phyloP scores from a whole-genome alignment of 495 filamentous ascomycete species.

The Podospora pseudocomata region DNA sequence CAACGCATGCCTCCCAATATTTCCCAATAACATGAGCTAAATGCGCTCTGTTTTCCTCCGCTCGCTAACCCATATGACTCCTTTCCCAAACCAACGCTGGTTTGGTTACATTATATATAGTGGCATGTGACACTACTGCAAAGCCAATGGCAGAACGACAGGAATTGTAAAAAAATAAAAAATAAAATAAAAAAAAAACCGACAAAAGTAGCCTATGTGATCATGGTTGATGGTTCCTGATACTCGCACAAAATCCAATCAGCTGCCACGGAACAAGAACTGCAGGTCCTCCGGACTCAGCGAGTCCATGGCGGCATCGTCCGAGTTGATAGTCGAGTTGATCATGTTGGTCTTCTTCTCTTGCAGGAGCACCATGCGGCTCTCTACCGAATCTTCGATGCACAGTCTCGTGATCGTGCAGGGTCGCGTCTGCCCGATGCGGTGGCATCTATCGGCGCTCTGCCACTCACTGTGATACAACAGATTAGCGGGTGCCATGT shows the following conservation, averaged over 20 bases:
- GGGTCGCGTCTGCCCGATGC: constrained; percentile 89
- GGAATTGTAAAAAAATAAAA: too few species aligned
- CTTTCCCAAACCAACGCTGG: neutral
- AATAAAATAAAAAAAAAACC: neutral
- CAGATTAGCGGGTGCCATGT: neutral
- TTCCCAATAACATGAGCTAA: neutral
- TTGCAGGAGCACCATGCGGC: constrained; percentile 86
- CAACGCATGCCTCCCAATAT: neutral
- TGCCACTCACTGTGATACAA: constrained; percentile 69
- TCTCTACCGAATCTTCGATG: constrained; percentile 95
- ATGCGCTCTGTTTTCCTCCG: neutral
- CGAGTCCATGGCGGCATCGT: constrained; percentile 82
- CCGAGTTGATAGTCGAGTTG: constrained; percentile 88
- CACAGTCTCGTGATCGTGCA: constrained; percentile 92
- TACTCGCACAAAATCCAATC: neutral
- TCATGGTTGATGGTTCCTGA: neutral
- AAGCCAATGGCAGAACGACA: neutral
- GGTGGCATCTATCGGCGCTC: constrained; percentile 91
- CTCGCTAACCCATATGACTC: neutral
- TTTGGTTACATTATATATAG: neutral
- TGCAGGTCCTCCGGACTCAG: constrained; percentile 88
- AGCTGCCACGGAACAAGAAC: constrained; percentile 78
- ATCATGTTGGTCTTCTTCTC: constrained; percentile 98
- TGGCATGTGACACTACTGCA: neutral
- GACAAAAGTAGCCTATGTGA: neutral